Base-by-base conservation (phyloP, 2,329 filamentous ascomycete genomes). In the Salinomyces thailandicus region DNA sequence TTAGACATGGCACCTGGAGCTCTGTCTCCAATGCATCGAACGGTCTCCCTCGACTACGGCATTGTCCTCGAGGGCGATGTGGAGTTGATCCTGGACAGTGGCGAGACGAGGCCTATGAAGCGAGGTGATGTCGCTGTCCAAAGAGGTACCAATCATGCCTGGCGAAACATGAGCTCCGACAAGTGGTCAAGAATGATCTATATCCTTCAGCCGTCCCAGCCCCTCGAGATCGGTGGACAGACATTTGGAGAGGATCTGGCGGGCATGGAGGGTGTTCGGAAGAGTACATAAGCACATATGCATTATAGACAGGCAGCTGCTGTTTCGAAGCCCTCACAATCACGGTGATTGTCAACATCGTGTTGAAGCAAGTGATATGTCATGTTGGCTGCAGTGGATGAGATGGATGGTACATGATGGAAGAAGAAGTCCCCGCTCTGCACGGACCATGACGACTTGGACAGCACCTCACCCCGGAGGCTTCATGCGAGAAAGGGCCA, bases 161-260 rank as follows among this genome's bases (percentile, higher is more conserved):
- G 55, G 56, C 39, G 48, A 28, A 60, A 60, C 41, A 48, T 50
- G 19, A 53, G 48, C 35, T 35, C 50, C 24, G 55, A 51, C 2
- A 42, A 55, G 16, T 58, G 54, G 53, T 46, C 49, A 6, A 33
- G 56, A 12, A 58, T 59, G 54, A 41, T 58, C 38, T 59, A 54
- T 39, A 51, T 59, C 8, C 36, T 59, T 33, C 48, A 53, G 39
- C 48, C 52, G 17, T 50, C 46, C 24, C 33, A 57, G 41, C 53
- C 53, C 2, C 33, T 59, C 14, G 42, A 41, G 33, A 42, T 57
- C 11, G 46, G 31, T 9, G 54, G 52, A 5, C 39, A 57, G 45
- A 43, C 41, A 9, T 42, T 57, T 27, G 50, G 47, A 5, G 55
- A 58, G 32, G 54, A 59, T 33, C 39, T 32, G 49, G 54, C 9